Conservation (phyloP, 345 rosid genomes). For the Sisymbrium altissimum region DNA sequence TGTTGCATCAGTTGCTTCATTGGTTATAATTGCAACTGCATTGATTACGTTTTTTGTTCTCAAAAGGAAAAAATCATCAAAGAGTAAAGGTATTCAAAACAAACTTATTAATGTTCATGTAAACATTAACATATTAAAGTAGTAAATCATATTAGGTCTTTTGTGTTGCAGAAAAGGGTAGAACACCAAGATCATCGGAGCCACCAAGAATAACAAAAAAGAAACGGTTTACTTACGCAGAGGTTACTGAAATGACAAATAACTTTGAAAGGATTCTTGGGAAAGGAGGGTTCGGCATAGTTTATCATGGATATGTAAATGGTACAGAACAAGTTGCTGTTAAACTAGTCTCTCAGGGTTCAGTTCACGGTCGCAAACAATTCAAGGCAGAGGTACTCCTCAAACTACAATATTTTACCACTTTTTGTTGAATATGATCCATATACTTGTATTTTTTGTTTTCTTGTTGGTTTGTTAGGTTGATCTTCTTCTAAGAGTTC, state of each 20-base stretch:
- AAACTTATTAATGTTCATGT: not conserved
- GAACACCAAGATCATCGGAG: not conserved
- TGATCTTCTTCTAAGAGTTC: not conserved
- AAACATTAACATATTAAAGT: not conserved
- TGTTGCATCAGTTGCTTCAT: not conserved
- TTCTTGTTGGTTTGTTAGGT: not conserved
- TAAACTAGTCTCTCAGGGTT: not conserved
- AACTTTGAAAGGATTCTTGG: not conserved
- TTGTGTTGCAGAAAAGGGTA: not conserved
- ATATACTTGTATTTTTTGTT: not conserved
- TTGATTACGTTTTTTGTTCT: not conserved
- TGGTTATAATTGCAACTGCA: not conserved
- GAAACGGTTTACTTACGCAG: not conserved
- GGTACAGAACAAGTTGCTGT: not conserved
- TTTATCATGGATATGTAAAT: slow-evolving; percentile 1
- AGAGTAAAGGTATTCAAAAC: not conserved
- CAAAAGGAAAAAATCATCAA: not conserved
- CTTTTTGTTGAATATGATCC: not conserved
- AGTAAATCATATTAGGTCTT: not conserved
- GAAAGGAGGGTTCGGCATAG: not conserved
- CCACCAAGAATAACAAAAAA: not conserved
- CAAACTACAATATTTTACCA: not conserved
- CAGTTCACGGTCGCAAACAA: not conserved
- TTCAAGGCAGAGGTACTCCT: slow-evolving; percentile 18
- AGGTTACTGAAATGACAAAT: slow-evolving; percentile 14